Evolutionary conservation across 495 filamentous ascomycete species (phyloP).

Genomic region (Choiromyces venosus): DNA sequence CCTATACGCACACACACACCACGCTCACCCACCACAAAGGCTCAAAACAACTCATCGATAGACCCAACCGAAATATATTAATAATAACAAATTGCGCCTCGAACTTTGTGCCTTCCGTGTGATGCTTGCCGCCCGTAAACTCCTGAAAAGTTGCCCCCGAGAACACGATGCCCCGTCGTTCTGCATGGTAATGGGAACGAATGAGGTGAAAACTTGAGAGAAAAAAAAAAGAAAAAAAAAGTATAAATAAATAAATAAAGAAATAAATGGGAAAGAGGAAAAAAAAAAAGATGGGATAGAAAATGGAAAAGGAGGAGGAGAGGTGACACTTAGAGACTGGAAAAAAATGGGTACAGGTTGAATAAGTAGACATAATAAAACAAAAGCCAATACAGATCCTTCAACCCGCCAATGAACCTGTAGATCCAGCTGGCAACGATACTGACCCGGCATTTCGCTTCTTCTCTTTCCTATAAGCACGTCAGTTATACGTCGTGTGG

Average conservation of each 20-base stretch:
- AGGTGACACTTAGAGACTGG: neutral
- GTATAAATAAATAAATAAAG: neutral
- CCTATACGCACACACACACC: neutral
- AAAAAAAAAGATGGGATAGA: neutral
- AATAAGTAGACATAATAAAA: neutral
- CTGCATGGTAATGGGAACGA: neutral
- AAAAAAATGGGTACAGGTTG: neutral
- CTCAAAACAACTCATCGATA: neutral
- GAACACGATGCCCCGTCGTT: neutral
- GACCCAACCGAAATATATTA: neutral
- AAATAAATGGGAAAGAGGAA: neutral
- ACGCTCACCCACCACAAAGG: neutral
- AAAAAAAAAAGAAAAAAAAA: neutral
- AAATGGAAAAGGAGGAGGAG: neutral
- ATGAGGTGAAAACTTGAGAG: neutral
- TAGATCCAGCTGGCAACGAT: conserved; percentile 29
- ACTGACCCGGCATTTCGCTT: conserved; percentile 34
- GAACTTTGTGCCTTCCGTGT: neutral
- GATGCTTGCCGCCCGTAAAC: conserved; percentile 3
- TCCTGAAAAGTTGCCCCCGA: neutral
- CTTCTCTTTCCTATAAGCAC: conserved; percentile 35
- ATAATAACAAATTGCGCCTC: neutral
- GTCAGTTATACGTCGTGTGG: conserved; percentile 8
- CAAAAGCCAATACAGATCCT: neutral
- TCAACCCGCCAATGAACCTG: conserved; percentile 3